Percentiles rank a stretch among this genome's conserved stretches.
phyloP scores from a whole-genome alignment of 2,329 filamentous ascomycete genomes.

The Diplodia mutila region DNA sequence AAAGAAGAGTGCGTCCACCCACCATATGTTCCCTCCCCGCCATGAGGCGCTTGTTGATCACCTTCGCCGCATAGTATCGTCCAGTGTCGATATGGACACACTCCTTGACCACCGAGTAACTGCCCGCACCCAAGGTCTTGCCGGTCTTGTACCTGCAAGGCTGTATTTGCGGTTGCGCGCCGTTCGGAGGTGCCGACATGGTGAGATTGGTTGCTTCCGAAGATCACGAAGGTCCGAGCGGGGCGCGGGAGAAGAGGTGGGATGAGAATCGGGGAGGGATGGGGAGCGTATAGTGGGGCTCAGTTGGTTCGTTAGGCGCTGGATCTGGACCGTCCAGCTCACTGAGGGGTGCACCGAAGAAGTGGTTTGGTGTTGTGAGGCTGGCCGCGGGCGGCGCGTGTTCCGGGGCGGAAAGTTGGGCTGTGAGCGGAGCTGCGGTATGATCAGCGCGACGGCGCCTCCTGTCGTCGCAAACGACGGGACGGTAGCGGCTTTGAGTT shows the following conservation, averaged over 20 bases:
- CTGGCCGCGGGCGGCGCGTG: background rate
- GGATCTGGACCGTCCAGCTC: background rate
- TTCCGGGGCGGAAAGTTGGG: conserved; percentile 8
- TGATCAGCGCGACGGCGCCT: conserved; percentile 6
- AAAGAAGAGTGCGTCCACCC: conserved; percentile 28
- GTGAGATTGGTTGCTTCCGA: background rate
- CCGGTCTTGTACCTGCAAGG: conserved; percentile 98
- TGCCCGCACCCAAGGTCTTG: conserved; percentile 94
- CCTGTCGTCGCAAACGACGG: conserved; percentile 7
- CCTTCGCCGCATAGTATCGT: conserved; percentile 97
- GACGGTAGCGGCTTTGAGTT: background rate
- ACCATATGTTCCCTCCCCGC: conserved; percentile 98
- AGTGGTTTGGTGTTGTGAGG: background rate
- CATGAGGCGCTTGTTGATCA: conserved; percentile 99
- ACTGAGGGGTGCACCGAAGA: background rate
- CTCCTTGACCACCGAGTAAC: conserved; percentile 97
- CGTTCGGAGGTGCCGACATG: conserved; percentile 21
- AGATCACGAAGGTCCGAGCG: background rate
- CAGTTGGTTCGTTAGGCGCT: background rate
- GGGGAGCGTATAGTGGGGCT: background rate
- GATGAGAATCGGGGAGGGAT: background rate
- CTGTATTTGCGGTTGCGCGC: conserved; percentile 61
- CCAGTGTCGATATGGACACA: conserved; percentile 98
- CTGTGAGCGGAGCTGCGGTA: conserved; percentile 3
- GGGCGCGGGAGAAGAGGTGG: background rate